Conservation (phyloP, 2,329 filamentous ascomycete genomes). For the Diaporthe nobilis region DNA sequence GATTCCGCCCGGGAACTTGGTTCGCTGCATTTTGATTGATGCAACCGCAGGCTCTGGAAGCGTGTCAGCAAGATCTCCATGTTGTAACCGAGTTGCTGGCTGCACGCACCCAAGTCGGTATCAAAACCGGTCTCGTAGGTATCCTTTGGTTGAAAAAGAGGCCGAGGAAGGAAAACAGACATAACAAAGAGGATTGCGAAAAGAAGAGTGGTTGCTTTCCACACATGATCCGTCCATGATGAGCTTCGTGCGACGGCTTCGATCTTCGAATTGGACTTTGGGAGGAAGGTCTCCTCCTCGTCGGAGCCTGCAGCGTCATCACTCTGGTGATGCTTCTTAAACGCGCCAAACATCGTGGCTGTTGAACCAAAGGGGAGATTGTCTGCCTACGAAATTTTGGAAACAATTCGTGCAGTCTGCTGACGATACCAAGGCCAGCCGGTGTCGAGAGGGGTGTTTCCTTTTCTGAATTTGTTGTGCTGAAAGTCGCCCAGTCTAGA, state of each 20-base stretch:
- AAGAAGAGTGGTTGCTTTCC: background rate
- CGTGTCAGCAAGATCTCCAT: background rate
- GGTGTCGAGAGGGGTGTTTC: background rate
- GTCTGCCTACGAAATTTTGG: background rate
- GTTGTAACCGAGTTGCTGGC: background rate
- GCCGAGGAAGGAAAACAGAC: background rate
- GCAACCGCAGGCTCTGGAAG: background rate
- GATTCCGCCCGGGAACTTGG: background rate
- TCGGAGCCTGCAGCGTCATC: background rate
- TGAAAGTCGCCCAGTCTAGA: background rate
- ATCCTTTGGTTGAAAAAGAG: background rate
- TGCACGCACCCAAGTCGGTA: background rate
- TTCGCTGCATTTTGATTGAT: background rate
- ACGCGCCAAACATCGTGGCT: background rate
- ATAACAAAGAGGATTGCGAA: background rate
- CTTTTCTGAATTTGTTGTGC: background rate
- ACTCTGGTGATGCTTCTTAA: background rate
- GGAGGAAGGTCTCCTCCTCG: background rate
- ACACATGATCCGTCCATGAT: background rate
- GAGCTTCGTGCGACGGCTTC: background rate
- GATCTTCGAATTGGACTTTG: background rate
- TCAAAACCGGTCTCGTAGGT: background rate
- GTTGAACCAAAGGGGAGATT: background rate
- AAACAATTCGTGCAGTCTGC: background rate
- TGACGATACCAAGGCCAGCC: background rate